Evolutionary conservation across 1,284 basidiomycete genomes (phyloP).

Genomic region (Melampsora americana): DNA sequence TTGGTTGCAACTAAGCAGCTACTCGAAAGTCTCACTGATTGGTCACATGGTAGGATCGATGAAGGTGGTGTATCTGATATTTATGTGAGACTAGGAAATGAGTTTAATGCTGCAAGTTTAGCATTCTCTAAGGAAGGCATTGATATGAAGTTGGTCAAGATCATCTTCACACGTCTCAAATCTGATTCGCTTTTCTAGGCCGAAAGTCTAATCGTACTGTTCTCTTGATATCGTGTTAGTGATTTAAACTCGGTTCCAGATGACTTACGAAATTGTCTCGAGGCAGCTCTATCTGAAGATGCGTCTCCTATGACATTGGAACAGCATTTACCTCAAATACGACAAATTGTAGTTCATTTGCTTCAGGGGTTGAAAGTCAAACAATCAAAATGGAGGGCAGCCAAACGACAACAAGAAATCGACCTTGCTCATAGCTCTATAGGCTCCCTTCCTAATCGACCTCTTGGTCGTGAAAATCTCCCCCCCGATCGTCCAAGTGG

Average conservation of each 20-base stretch:
- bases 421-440: slow-evolving; percentile 27
- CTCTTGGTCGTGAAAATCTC: slow-evolving; percentile 22
- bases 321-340: slow-evolving; percentile 81
- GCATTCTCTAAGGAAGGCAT: slow-evolving; percentile 84
- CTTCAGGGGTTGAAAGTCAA: slow-evolving; percentile 86
- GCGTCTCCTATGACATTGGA: slow-evolving; percentile 81
- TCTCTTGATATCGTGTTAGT: slow-evolving; percentile 56
- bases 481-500: slow-evolving; percentile 23
- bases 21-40: slow-evolving; percentile 82
- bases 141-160: slow-evolving; percentile 73
- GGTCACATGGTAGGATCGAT: slow-evolving; percentile 72
- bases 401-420: slow-evolving; percentile 44
- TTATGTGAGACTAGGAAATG: slow-evolving; percentile 92
- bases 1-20: slow-evolving; percentile 93
- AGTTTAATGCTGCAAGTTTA: slow-evolving; percentile 88
- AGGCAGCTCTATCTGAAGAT: slow-evolving; percentile 84
- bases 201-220: neutral
- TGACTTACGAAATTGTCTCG: slow-evolving; percentile 81
- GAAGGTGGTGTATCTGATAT: slow-evolving; percentile 90
- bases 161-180: neutral
- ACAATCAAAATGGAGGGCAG: slow-evolving; percentile 67
- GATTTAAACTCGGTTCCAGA: slow-evolving; percentile 84
- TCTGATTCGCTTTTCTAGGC: no score
- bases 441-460: slow-evolving; percentile 32
- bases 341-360: slow-evolving; percentile 86